Conservation (phyloP, 495 filamentous ascomycete species). For the Aspergillus campestris region DNA sequence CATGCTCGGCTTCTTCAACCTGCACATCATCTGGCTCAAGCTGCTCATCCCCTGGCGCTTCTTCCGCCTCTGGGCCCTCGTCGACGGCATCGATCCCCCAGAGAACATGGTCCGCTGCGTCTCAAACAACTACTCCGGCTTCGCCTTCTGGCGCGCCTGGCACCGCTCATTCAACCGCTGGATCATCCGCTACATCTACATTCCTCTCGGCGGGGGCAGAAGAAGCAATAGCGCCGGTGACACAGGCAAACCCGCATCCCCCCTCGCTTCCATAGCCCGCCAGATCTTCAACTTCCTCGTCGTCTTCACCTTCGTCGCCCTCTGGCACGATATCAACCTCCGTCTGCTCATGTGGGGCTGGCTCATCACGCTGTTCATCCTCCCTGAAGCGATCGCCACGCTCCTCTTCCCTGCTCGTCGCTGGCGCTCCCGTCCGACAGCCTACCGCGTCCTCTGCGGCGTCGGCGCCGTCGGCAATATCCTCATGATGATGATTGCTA, state of each 20-base stretch:
- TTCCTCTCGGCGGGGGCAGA: slow-evolving; percentile 71
- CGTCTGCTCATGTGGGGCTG: slow-evolving; percentile 92
- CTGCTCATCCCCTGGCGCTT: slow-evolving; percentile 94
- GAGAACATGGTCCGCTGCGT: slow-evolving; percentile 99
- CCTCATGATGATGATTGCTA: slow-evolving; percentile 92
- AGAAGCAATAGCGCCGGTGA: slow-evolving; percentile 54
- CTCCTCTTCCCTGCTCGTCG: slow-evolving; percentile 60
- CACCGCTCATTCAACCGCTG: slow-evolving; percentile 91
- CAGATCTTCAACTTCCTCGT: slow-evolving; percentile 60
- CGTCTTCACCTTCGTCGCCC: slow-evolving; percentile 95
- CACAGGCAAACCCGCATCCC: slow-evolving; percentile 23
- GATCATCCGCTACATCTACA: slow-evolving; percentile 89
- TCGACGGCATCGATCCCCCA: slow-evolving; percentile 87
- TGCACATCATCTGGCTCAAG: slow-evolving; percentile 97
- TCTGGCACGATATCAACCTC: slow-evolving; percentile 98
- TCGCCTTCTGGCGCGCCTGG: slow-evolving; percentile 95
- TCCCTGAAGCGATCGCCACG: slow-evolving; percentile 71
- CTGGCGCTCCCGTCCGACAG: slow-evolving; percentile 58
- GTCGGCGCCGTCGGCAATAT: slow-evolving; percentile 82
- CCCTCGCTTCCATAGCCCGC: slow-evolving; percentile 21
- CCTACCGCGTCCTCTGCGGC: slow-evolving; percentile 73
- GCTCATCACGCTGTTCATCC: slow-evolving; percentile 86
- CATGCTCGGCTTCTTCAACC: slow-evolving; percentile 92
- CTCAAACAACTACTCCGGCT: slow-evolving; percentile 83
- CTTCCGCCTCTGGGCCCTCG: slow-evolving; percentile 88